phyloP scores from a whole-genome alignment of 495 filamentous ascomycete genomes.

The Chaetomium fimeti region DNA sequence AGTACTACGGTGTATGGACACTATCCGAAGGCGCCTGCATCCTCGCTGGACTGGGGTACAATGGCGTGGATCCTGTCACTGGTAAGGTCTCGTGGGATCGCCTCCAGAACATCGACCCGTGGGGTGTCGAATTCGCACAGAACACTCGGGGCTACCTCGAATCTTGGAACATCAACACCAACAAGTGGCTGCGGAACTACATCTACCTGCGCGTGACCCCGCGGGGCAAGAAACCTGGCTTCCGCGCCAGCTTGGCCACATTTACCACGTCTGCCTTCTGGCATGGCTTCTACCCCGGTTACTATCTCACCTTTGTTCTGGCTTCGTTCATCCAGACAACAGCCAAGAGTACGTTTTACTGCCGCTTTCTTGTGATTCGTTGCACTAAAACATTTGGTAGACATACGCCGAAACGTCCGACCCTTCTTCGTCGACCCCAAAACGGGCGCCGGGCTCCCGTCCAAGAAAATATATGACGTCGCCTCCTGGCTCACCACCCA shows the following conservation, averaged over 20 bases:
- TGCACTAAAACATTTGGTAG: constrained; percentile 44
- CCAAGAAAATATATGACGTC: constrained; percentile 86
- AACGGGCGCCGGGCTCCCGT: constrained; percentile 60
- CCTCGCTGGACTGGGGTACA: constrained; percentile 88
- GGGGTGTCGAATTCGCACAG: constrained; percentile 80
- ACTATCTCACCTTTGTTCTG: constrained; percentile 87
- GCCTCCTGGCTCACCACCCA: constrained; percentile 79
- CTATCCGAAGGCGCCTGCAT: constrained; percentile 95
- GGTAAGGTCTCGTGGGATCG: constrained; percentile 86
- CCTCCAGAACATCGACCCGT: constrained; percentile 80
- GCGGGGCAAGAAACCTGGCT: constrained; percentile 92
- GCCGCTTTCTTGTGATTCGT: neutral
- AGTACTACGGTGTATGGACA: constrained; percentile 95
- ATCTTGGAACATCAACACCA: constrained; percentile 98
- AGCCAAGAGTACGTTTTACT: constrained; percentile 73
- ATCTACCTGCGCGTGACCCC: constrained; percentile 94
- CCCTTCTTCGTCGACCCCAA: constrained; percentile 85
- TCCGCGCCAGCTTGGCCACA: constrained; percentile 89
- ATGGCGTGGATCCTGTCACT: constrained; percentile 79
- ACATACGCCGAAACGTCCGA: constrained; percentile 83
- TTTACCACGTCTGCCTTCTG: constrained; percentile 93
- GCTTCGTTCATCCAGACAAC: constrained; percentile 87
- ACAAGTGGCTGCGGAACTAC: constrained; percentile 94
- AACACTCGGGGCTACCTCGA: constrained; percentile 86
- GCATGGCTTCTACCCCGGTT: constrained; percentile 97